Evolutionary conservation across 2,329 filamentous ascomycete genomes (phyloP).

Genomic region (Volutella citrinella): DNA sequence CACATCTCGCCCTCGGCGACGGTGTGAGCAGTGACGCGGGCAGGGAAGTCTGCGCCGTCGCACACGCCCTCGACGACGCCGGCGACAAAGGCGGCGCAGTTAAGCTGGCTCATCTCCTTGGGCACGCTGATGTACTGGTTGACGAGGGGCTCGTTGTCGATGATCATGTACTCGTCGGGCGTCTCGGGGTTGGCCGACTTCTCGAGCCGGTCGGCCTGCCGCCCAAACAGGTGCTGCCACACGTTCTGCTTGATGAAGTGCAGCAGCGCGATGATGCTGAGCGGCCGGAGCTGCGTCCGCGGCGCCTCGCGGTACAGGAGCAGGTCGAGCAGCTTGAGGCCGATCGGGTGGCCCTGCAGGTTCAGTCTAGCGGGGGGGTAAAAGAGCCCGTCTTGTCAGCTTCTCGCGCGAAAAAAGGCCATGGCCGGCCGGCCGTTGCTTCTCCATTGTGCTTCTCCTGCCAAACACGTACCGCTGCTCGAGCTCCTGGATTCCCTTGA

Average conservation of each 20-base stretch:
- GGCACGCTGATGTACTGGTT: slow-evolving; percentile 93
- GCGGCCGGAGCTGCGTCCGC: slow-evolving; percentile 71
- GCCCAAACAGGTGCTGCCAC: slow-evolving; percentile 88
- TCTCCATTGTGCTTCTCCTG: too few relatives aligned
- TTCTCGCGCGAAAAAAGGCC: too few relatives aligned
- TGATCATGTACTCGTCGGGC: slow-evolving; percentile 97
- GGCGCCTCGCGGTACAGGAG: slow-evolving; percentile 79
- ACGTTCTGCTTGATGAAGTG: slow-evolving; percentile 93
- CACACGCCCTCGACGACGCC: slow-evolving; percentile 95
- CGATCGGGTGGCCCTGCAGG: slow-evolving; percentile 87
- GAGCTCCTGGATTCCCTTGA: slow-evolving; percentile 89
- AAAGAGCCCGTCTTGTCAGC: too few relatives aligned
- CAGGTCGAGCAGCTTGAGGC: slow-evolving; percentile 90
- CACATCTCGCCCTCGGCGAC: slow-evolving; percentile 77
- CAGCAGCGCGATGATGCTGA: slow-evolving; percentile 84
- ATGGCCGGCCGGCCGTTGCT: too few relatives aligned
- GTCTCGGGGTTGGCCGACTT: slow-evolving; percentile 78
- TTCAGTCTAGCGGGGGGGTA: too few relatives aligned
- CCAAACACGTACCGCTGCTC: slow-evolving; percentile 82
- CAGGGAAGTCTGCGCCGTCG: slow-evolving; percentile 87
- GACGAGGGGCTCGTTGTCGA: slow-evolving; percentile 95
- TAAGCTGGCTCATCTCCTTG: slow-evolving; percentile 92
- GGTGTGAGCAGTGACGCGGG: slow-evolving; percentile 85
- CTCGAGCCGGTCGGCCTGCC: slow-evolving; percentile 89
- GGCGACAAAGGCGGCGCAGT: slow-evolving; percentile 93